Conservation (phyloP, 2,329 filamentous ascomycete species). For the Rutstroemia sp. region DNA sequence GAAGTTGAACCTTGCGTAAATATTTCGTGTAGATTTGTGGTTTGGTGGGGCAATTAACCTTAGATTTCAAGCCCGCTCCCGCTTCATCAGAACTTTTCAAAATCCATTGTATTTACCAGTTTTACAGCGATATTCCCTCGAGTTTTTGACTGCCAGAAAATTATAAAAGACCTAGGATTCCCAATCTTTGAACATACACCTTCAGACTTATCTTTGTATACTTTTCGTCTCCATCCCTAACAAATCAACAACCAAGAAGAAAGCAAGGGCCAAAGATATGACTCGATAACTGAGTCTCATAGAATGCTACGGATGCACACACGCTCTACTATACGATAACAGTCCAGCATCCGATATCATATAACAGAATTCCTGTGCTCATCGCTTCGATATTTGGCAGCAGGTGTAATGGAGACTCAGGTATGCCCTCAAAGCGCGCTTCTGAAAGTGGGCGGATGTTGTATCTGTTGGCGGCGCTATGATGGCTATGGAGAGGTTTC, state of each 20-base stretch:
- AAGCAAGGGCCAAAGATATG: slow-evolving; percentile 13
- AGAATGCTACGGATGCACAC: slow-evolving; percentile 24
- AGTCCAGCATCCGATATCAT: slow-evolving; percentile 15
- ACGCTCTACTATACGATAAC: slow-evolving; percentile 14
- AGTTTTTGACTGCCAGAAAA: background rate
- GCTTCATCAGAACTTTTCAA: slow-evolving; percentile 5
- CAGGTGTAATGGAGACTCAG: slow-evolving; percentile 27
- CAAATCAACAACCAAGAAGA: slow-evolving; percentile 7
- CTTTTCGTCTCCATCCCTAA: slow-evolving; percentile 10
- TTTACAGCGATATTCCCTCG: too few species aligned
- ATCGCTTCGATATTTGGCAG: background rate
- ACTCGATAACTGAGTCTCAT: slow-evolving; percentile 22
- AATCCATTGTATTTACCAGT: too few species aligned
- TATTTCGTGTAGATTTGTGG: background rate
- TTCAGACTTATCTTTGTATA: background rate
- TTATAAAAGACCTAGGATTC: background rate
- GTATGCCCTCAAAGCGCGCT: slow-evolving; percentile 19
- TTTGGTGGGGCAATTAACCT: slow-evolving; percentile 5
- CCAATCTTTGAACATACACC: background rate
- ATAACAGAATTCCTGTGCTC: slow-evolving; percentile 1
- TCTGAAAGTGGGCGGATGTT: background rate
- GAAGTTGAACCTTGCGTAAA: slow-evolving; percentile 5
- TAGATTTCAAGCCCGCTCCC: background rate
- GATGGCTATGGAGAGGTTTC: background rate
- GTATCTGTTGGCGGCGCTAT: background rate